Base-by-base conservation (phyloP, 73 alveolate genomes). In the Paramecium biaurelia region DNA sequence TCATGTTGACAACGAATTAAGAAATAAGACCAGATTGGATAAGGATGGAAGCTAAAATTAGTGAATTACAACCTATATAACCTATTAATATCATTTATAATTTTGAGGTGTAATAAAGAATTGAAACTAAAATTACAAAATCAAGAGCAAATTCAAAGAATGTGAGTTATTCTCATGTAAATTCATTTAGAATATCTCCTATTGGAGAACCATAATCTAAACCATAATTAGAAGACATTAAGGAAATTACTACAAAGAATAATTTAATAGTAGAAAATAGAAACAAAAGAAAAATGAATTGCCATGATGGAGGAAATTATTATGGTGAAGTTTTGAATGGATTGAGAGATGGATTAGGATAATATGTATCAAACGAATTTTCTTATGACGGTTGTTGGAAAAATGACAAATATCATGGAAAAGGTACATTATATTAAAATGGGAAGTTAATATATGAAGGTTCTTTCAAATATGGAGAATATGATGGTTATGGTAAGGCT, bases 361-460 rank as follows among this genome's bases (percentile, higher is more conserved):
- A 79, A 79, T 79, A 79, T 24, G 45, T 23, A 15, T 79, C 70
- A 42, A 24, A 79, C 9, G 56, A 79, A 14, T 24, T n/a, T 2
- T 26, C 42, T 24, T 79, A 47, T 41, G 90, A 79, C 43, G 90
- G 90, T 15, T 79, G 90, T 79, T 79, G 90, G 90, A 79, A 79
- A 34, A 43, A 79, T 45, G 90, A 79, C 43, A 43, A 79, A 45
- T 79, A 79, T 24, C 45, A 79, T 79, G 90, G 90, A 20, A 23
- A 45, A 79, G 70, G 90, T 0, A 42, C 28, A 2, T 79, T 43
- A 20, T 79, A 41, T 79, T 24, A 43, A 45, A 34, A 79, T 42
- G 90, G 90, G 11, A 43, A 38, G 7, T 43, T 79, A 7, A 7
- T 38, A 1, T 79, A 79, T 43, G 90, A 74, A 74, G 87, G 87